Percentiles rank a stretch among this genome's conserved stretches.
phyloP scores from a whole-genome alignment of 1,284 basidiomycete species.

The Psilocybe mexicana region DNA sequence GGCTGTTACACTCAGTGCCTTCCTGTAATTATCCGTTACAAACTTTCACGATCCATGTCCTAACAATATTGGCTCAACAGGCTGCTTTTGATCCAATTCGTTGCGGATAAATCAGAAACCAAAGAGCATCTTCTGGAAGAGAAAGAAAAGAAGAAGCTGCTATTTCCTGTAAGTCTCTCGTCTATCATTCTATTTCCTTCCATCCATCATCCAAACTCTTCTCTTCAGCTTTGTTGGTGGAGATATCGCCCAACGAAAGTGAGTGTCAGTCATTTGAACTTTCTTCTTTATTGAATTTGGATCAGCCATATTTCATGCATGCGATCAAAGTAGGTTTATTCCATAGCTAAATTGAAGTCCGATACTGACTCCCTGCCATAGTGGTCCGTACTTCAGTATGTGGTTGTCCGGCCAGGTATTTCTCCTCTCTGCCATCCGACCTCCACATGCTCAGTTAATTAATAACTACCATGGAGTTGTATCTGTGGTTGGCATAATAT shows the following conservation, averaged over 20 bases:
- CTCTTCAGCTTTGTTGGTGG: conserved; percentile 67
- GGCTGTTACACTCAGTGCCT: conserved; percentile 78
- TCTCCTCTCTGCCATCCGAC: background rate
- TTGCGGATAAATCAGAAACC: conserved; percentile 64
- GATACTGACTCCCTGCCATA: conserved; percentile 24
- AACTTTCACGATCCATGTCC: conserved; percentile 20
- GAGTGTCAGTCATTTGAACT: conserved; percentile 7
- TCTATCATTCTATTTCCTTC: background rate
- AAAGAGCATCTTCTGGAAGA: conserved; percentile 66
- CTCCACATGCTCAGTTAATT: conserved; percentile 1
- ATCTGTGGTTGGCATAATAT: conserved; percentile 70
- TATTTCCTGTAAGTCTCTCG: conserved; percentile 59
- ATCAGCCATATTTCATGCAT: conserved; percentile 83
- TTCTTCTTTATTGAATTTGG: background rate
- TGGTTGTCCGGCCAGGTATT: conserved; percentile 72
- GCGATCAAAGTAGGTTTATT: conserved; percentile 63
- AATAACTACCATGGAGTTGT: conserved; percentile 29
- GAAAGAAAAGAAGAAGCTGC: conserved; percentile 79
- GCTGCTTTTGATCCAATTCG: conserved; percentile 82
- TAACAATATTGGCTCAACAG: conserved; percentile 35
- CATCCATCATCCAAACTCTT: background rate
- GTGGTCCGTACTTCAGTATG: conserved; percentile 86
- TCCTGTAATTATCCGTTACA: conserved; percentile 52
- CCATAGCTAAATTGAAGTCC: background rate
- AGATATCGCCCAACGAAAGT: conserved; percentile 82